These are phyloP conservation scores for Quercus tomentella DNA, from an alignment of 331 rosid genomes.

Conservation along the genomic window DNA sequence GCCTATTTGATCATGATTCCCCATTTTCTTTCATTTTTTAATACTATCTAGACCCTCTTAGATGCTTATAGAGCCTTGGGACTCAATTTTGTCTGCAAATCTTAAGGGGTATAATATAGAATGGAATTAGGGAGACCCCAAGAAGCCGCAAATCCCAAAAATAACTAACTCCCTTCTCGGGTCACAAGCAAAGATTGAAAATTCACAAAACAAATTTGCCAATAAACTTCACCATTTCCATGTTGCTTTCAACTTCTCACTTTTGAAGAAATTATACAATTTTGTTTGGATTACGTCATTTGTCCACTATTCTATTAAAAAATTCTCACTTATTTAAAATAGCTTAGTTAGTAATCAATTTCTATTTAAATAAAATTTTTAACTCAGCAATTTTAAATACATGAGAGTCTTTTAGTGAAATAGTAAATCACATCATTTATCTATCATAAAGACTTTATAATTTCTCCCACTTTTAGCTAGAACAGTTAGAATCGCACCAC, in stretches of 20 bases:
- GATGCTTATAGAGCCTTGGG: conserved; percentile 1
- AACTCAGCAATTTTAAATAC: too few species aligned
- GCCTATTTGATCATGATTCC: background rate
- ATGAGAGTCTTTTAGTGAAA: fast-evolving
- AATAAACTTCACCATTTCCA: background rate
- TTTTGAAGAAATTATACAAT: background rate
- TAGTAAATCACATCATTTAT: too few species aligned
- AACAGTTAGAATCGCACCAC: background rate
- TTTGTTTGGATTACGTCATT: too few species aligned
- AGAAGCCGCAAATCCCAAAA: conserved; percentile 38
- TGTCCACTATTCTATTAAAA: fast-evolving
- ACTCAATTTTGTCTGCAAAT: background rate
- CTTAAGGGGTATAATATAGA: too few species aligned
- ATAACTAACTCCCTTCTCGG: conserved; percentile 17
- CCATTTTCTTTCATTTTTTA: background rate
- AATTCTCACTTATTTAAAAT: fast-evolving
- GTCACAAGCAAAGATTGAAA: conserved; percentile 4
- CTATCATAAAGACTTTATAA: too few species aligned
- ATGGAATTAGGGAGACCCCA: conserved; percentile 9
- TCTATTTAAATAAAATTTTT: too few species aligned
- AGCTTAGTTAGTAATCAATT: too few species aligned
- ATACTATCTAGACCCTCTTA: background rate
- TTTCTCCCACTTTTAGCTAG: conserved; percentile 4
- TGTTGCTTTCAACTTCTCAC: conserved; percentile 12
- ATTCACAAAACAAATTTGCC: background rate